phyloP scores from a whole-genome alignment of 2,329 filamentous ascomycete genomes.

The Hypoxylon sp. region DNA sequence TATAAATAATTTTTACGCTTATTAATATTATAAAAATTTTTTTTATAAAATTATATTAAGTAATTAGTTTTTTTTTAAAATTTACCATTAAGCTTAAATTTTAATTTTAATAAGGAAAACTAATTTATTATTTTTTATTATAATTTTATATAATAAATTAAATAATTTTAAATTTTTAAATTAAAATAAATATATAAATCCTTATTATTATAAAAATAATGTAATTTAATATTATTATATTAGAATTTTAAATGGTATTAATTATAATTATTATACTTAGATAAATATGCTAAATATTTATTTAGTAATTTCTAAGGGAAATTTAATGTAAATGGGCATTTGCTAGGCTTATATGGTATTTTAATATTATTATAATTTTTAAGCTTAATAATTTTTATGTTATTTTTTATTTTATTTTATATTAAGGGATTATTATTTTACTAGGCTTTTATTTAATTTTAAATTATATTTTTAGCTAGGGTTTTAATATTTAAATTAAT shows the following conservation, averaged over 20 bases:
- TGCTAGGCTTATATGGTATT: too few species aligned
- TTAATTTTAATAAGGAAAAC: conserved; percentile 13
- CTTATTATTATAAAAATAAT: too few species aligned
- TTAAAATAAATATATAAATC: too few species aligned
- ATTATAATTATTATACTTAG: neutral
- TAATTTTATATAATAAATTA: conserved; percentile 16
- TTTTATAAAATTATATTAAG: conserved; percentile 1
- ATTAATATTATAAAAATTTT: neutral
- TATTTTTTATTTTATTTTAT: neutral
- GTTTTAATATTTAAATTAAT: neutral
- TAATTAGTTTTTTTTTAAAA: neutral
- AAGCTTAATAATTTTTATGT: conserved; percentile 1
- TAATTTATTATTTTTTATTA: conserved; percentile 13
- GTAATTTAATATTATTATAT: neutral
- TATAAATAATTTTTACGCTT: neutral
- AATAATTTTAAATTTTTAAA: conserved; percentile 15
- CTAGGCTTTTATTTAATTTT: neutral
- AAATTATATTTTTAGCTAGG: neutral
- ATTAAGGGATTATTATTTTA: conserved; percentile 8
- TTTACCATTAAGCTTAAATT: conserved; percentile 11
- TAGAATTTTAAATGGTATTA: neutral
- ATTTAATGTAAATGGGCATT: too few species aligned
- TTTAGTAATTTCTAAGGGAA: too few species aligned
- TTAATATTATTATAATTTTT: neutral
- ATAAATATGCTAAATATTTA: neutral